Base-by-base conservation (phyloP, 2,329 filamentous ascomycete genomes). In the Delphinella strobiligena region DNA sequence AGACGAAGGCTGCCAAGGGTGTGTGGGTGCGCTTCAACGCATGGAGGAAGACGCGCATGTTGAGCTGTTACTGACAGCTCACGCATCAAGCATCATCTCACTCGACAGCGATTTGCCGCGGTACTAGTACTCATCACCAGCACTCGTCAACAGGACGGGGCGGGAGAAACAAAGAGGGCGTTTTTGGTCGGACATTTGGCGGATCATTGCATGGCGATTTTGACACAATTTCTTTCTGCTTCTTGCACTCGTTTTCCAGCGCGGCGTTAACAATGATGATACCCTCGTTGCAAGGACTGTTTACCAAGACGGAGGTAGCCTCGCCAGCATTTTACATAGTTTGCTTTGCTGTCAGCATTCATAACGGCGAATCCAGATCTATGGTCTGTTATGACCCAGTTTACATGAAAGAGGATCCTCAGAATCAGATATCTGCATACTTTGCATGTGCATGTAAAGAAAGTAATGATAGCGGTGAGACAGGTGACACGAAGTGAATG, bases 21-120 rank as follows among this genome's bases (percentile, higher is more conserved):
- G 54, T 61, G 16, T 75, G 71, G 71, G 60, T 72, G 42, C 59
- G 67, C 17, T 74, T 75, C 50, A 57, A 73, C 40, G 71, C 71
- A 1, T 75, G 72, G 72, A 59, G 73, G 44, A 64, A 67, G 50
- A 75, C 71, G 22, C 61, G 71, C 42, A 53, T 75, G 41, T 64
- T 74, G 47, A 68, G 71, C 47, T 61, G 72, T 42, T 59, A 61
- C 31, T 34, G 27, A 19, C 22, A 27, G 22, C 22, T 27, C 12
- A 7, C 22, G 7, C 22, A 27, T 27, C 22, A 7, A 7, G 22
- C 22, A 7, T 27, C 22, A 29, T 15, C 3, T 36, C 34, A 17
- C 9, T 24, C 18, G 18, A 16, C 19, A 31, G 38, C 35, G 31
- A 32, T 7, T n/a, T 27, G 37, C 30, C n/a, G 16, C 18, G 17